phyloP scores from a whole-genome alignment of 176 grass and related monocot genomes.

The Eleusine indica region DNA sequence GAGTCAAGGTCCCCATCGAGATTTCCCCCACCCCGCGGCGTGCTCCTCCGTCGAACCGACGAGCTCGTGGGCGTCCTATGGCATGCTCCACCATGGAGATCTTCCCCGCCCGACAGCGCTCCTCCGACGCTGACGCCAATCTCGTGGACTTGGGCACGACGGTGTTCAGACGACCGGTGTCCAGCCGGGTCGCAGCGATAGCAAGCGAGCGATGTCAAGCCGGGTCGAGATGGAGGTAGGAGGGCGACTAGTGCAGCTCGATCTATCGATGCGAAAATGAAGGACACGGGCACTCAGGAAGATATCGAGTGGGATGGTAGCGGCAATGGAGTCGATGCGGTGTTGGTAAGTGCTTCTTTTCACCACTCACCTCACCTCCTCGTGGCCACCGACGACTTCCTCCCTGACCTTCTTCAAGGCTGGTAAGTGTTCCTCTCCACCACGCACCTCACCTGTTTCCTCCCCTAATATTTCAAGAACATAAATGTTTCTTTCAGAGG shows the following conservation, averaged over 20 bases:
- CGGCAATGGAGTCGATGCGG: slow-evolving; percentile 60
- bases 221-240: too few relatives aligned
- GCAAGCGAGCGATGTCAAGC: too few relatives aligned
- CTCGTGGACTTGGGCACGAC: too few relatives aligned
- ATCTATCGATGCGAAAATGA: slow-evolving; percentile 43
- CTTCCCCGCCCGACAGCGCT: too few relatives aligned
- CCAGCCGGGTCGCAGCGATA: too few relatives aligned
- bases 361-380: slow-evolving; percentile 36
- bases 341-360: slow-evolving; percentile 29
- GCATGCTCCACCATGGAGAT: too few relatives aligned
- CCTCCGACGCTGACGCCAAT: too few relatives aligned
- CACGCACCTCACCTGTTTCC: not conserved
- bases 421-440: slow-evolving; percentile 46
- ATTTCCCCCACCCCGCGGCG: too few relatives aligned
- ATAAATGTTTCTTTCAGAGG: not conserved
- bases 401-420: slow-evolving; percentile 66
- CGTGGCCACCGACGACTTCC: slow-evolving; percentile 67
- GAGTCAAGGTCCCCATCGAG: too few relatives aligned
- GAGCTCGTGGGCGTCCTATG: too few relatives aligned
- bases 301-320: slow-evolving; percentile 33
- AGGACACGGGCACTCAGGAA: slow-evolving; percentile 8
- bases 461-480: slow-evolving; percentile 16
- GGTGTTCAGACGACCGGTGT: too few relatives aligned
- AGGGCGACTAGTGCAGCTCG: not conserved
- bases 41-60: too few relatives aligned